Evolutionary conservation across 306 rosid species (phyloP).

Genomic region (Quercus ilex): DNA sequence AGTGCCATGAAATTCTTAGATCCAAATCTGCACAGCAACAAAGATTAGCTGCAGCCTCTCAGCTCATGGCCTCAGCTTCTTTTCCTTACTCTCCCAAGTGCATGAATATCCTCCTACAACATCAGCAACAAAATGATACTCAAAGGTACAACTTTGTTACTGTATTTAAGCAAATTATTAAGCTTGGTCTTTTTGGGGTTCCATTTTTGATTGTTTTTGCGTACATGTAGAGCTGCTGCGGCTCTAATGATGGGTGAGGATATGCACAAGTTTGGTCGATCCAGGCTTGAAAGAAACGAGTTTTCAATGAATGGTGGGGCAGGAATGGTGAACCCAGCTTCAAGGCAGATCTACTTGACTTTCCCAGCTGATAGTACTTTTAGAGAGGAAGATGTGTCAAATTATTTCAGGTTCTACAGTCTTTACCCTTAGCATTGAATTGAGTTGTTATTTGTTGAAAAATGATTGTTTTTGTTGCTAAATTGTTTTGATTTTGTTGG

Average conservation of each 20-base stretch:
- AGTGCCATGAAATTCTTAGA: conserved; percentile 82
- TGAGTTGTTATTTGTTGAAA: background rate
- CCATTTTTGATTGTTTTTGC: background rate
- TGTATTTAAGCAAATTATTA: background rate
- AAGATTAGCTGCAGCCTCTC: conserved; percentile 77
- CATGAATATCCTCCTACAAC: conserved; percentile 66
- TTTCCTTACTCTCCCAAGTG: conserved; percentile 73
- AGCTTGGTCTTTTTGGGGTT: background rate
- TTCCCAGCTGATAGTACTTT: conserved; percentile 98
- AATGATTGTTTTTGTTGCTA: background rate
- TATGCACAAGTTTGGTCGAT: conserved; percentile 67
- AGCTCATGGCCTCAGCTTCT: conserved; percentile 75
- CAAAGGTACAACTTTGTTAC: conserved; percentile 51
- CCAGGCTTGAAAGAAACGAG: conserved; percentile 68
- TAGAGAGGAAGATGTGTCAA: conserved; percentile 95
- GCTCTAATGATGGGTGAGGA: conserved; percentile 91
- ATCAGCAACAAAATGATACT: conserved; percentile 54
- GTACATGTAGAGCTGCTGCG: conserved; percentile 59
- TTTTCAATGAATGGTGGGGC: conserved; percentile 53
- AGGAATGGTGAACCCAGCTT: conserved; percentile 78
- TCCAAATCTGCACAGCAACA: conserved; percentile 78
- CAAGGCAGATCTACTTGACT: conserved; percentile 96
- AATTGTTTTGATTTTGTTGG: background rate
- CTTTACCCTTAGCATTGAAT: background rate
- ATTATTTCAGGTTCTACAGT: conserved; percentile 74